These are phyloP conservation scores for Coniochaeta hoffmannii DNA, from an alignment of 2,329 filamentous ascomycete genomes.

Conservation along the genomic window DNA sequence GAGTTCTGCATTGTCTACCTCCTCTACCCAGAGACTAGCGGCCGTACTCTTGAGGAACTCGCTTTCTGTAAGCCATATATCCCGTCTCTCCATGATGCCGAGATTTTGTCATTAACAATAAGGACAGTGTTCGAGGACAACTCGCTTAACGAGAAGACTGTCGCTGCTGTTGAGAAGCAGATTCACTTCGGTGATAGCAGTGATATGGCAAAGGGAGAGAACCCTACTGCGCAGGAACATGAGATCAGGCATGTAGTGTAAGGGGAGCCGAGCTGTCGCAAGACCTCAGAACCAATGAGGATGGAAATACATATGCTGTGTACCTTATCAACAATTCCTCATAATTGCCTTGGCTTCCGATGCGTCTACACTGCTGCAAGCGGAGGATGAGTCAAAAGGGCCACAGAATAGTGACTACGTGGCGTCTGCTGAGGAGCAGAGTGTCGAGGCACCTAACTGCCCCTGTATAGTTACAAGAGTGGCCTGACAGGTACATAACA, in stretches of 20 bases:
- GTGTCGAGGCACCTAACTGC: no score
- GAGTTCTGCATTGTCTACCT: constrained; percentile 58
- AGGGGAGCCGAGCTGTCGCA: no score
- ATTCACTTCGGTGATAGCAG: constrained; percentile 2
- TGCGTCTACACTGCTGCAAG: no score
- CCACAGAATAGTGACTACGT: no score
- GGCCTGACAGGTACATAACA: no score
- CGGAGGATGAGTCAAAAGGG: no score
- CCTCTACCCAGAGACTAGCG: constrained; percentile 78
- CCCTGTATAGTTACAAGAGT: no score
- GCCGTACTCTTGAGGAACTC: constrained; percentile 67
- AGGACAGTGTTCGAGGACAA: constrained; percentile 7
- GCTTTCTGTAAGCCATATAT: constrained; percentile 27
- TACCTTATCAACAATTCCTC: no score
- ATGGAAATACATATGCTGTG: no score
- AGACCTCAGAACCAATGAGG: no score
- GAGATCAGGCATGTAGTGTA: background rate
- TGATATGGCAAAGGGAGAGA: background rate
- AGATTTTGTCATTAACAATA: background rate
- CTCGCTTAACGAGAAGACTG: constrained; percentile 4
- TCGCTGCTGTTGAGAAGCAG: constrained; percentile 7
- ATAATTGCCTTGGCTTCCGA: no score
- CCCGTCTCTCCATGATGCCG: background rate
- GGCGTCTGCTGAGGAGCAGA: no score
- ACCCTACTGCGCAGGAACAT: background rate